Evolutionary conservation across 2,329 filamentous ascomycete species (phyloP).

Genomic region (Aspergillus sp.): DNA sequence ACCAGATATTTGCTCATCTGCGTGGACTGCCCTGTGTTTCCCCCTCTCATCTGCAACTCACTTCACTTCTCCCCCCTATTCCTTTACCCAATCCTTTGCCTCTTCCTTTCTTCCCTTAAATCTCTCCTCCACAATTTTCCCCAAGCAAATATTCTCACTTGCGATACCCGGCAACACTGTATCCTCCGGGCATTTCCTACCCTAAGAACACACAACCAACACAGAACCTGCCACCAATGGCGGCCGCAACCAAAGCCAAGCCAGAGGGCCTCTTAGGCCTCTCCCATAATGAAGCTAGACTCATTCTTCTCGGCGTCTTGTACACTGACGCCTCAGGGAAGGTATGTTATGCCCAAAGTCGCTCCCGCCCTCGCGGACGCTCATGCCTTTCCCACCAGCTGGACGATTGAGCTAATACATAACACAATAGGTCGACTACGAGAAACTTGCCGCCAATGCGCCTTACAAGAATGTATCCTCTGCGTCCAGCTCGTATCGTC

Average conservation of each 20-base stretch:
- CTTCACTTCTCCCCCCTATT: conserved; percentile 1
- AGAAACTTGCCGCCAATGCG: conserved; percentile 35
- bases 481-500: conserved; percentile 36
- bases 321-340: conserved; percentile 16
- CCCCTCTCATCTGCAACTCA: conserved; percentile 1
- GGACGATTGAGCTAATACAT: not conserved
- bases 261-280: conserved; percentile 19
- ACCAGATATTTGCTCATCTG: not conserved
- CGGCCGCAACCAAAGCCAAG: conserved; percentile 15
- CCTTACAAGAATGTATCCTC: conserved; percentile 38
- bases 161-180: not conserved
- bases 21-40: not conserved
- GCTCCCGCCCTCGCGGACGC: not conserved
- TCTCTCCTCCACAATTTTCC: not conserved
- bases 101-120: not conserved
- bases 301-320: conserved; percentile 21
- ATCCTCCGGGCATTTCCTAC: not conserved
- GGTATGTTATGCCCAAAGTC: conserved; percentile 9
- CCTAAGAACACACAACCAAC: not conserved
- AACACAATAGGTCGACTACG: conserved; percentile 37
- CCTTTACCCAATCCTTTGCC: not conserved
- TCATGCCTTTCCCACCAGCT: not conserved
- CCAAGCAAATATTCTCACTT: not conserved
- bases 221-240: conserved; percentile 12
- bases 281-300: conserved; percentile 16